Evolutionary conservation across 805 yeast genomes (phyloP).

Genomic region (Ogataea pignaliae): DNA sequence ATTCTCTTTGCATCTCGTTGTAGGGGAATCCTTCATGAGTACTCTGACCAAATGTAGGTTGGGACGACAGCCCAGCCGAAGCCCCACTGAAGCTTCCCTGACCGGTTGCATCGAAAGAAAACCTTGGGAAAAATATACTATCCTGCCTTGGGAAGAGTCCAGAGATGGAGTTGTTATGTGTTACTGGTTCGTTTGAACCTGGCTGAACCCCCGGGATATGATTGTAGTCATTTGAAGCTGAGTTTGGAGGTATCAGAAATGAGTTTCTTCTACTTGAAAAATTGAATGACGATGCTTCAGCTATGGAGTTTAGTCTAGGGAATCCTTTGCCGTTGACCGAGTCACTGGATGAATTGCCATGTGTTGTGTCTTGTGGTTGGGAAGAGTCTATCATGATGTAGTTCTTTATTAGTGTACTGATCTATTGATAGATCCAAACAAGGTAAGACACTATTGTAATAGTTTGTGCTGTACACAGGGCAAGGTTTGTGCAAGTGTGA

Average conservation of each 20-base stretch:
- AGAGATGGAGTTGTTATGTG: conserved; percentile 16
- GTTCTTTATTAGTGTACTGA: not conserved
- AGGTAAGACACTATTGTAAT: no score
- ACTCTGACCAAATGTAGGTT: conserved; percentile 10
- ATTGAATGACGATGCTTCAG: conserved; percentile 24
- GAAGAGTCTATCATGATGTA: conserved; percentile 22
- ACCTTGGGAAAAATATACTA: conserved; percentile 26
- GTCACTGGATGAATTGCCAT: conserved; percentile 13
- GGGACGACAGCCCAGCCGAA: conserved; percentile 6
- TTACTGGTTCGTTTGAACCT: conserved; percentile 1
- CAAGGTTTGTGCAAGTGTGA: no score
- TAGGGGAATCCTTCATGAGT: conserved; percentile 21
- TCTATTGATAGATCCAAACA: no score
- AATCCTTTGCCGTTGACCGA: conserved; percentile 10
- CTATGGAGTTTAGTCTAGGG: conserved; percentile 20
- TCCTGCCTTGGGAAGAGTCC: conserved; percentile 26
- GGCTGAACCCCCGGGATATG: conserved; percentile 4
- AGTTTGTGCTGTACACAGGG: no score
- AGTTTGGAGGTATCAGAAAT: conserved; percentile 18
- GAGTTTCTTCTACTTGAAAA: conserved; percentile 24
- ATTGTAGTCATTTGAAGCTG: conserved; percentile 12
- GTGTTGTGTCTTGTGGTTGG: conserved; percentile 19
- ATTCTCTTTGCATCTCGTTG: conserved; percentile 24
- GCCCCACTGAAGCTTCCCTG: conserved; percentile 16
- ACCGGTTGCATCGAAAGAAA: conserved; percentile 24